Conservation (phyloP, 2,329 filamentous ascomycete genomes). For the Metarhizium album region DNA sequence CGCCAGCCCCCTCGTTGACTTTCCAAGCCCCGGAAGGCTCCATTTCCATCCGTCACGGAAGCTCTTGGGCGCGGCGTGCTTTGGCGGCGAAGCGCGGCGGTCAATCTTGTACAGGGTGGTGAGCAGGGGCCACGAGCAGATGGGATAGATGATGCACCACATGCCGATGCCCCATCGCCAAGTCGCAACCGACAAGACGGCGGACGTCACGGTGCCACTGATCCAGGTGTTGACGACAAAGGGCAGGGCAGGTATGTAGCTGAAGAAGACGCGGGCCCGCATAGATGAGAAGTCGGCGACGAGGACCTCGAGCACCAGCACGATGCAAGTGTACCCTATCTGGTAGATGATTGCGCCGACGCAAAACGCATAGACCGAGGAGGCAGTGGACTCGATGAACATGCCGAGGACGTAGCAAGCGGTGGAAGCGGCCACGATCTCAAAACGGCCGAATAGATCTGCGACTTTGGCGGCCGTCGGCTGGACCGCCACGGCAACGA, state of each 20-base stretch:
- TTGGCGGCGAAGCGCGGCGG: constrained; percentile 8
- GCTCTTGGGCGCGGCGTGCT: neutral
- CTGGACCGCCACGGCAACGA: constrained; percentile 48
- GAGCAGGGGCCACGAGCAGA: constrained; percentile 44
- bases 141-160: constrained; percentile 51
- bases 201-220: constrained; percentile 42
- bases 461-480: constrained; percentile 51
- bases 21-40: constrained; percentile 12
- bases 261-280: constrained; percentile 48
- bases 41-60: neutral
- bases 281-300: constrained; percentile 51
- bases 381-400: constrained; percentile 40
- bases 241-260: constrained; percentile 48
- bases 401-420: constrained; percentile 45
- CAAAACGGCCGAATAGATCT: constrained; percentile 51
- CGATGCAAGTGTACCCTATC: constrained; percentile 46
- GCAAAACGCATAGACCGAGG: constrained; percentile 37
- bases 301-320: constrained; percentile 49
- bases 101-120: constrained; percentile 26
- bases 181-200: constrained; percentile 36
- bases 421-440: constrained; percentile 44
- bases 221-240: constrained; percentile 56
- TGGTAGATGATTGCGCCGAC: constrained; percentile 45
- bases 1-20: constrained; percentile 34
- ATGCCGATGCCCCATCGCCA: constrained; percentile 57